These are phyloP conservation scores for Polygonum aviculare DNA, from an alignment of 148 eudicot species.

Conservation along the genomic window DNA sequence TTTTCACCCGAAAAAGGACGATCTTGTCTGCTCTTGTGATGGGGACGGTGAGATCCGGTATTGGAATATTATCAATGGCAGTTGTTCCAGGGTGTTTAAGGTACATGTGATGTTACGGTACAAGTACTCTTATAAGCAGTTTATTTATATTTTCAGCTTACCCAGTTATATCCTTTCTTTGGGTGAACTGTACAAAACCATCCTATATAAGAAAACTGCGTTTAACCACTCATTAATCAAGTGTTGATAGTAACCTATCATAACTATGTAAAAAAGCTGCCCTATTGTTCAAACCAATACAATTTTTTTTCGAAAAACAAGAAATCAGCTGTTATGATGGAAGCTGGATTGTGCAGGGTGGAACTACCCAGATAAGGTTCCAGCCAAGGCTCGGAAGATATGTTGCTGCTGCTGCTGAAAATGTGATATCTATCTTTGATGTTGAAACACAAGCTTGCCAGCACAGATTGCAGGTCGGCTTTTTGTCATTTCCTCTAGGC, in stretches of 20 bases:
- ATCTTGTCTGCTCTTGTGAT: slow-evolving; percentile 41
- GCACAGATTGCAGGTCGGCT: slow-evolving; percentile 60
- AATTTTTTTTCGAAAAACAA: background rate
- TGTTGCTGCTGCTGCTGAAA: slow-evolving; percentile 82
- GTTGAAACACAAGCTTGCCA: slow-evolving; percentile 66
- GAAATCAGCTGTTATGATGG: background rate
- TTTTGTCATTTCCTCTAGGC: slow-evolving; percentile 1
- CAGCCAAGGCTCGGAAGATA: slow-evolving; percentile 80
- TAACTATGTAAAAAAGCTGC: background rate
- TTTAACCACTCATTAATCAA: background rate
- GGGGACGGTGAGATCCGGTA: slow-evolving; percentile 38
- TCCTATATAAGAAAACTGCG: background rate
- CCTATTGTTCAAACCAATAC: background rate
- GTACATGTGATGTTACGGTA: slow-evolving; percentile 12
- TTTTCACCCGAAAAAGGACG: slow-evolving; percentile 42
- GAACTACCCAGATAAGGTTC: slow-evolving; percentile 61
- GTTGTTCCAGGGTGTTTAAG: slow-evolving; percentile 34
- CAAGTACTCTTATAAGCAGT: background rate
- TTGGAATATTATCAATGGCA: slow-evolving; percentile 40
- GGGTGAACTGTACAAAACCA: background rate
- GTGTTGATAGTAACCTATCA: background rate
- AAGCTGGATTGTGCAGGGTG: slow-evolving; percentile 35
- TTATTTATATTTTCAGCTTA: background rate
- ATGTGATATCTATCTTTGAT: slow-evolving; percentile 69
- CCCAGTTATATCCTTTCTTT: background rate